Evolutionary conservation across 2,329 filamentous ascomycete genomes (phyloP).

Genomic region (Claviceps capensis): DNA sequence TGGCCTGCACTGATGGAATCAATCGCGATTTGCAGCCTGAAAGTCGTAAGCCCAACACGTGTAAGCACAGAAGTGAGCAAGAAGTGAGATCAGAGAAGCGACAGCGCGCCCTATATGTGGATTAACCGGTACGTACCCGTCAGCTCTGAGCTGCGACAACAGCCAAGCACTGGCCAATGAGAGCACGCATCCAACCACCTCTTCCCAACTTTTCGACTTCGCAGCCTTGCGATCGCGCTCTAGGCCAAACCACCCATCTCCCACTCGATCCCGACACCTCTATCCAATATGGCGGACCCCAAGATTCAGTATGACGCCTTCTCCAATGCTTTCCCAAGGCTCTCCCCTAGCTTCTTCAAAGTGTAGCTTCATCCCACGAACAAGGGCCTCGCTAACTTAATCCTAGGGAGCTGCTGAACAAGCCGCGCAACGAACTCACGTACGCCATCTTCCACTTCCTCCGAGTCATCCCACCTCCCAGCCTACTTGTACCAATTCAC

Average conservation of each 20-base stretch:
- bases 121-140: too few relatives aligned
- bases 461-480: neutral
- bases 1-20: too few relatives aligned
- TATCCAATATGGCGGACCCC: conserved; percentile 43
- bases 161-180: conserved; percentile 15
- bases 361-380: neutral
- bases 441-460: conserved; percentile 31
- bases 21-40: too few relatives aligned
- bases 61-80: too few relatives aligned
- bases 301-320: conserved; percentile 54
- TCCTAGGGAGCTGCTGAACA: conserved; percentile 69
- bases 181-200: conserved; percentile 7
- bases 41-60: too few relatives aligned
- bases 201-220: conserved; percentile 20
- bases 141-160: neutral
- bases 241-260: conserved; percentile 6
- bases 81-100: too few relatives aligned
- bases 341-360: too few relatives aligned
- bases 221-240: conserved; percentile 20
- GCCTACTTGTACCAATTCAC: neutral
- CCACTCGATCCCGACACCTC: conserved; percentile 5
- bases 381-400: conserved; percentile 14
- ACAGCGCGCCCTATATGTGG: too few relatives aligned
- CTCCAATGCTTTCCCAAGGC: too few relatives aligned
- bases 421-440: conserved; percentile 85